These are phyloP conservation scores for Actinomucor elegans DNA, from an alignment of 371 early-diverging fungal species.

Conservation along the genomic window DNA sequence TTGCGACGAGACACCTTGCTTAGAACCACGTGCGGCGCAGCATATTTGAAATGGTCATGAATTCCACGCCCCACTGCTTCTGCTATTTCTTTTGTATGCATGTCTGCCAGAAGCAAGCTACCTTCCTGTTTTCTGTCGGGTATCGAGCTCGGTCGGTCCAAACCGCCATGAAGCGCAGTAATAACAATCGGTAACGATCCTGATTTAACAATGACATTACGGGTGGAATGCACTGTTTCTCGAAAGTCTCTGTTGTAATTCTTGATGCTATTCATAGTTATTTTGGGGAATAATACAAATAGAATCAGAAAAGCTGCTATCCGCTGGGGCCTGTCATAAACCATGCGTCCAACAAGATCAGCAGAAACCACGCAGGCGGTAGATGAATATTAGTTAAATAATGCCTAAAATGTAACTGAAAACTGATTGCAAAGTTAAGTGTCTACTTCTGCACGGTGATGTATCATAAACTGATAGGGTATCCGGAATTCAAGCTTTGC, in stretches of 20 bases:
- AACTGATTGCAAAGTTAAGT: too few relatives aligned
- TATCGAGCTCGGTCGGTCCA: slow-evolving; percentile 2
- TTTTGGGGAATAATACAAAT: too few relatives aligned
- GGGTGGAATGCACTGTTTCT: not conserved
- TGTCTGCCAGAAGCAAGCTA: slow-evolving; percentile 2
- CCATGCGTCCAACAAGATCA: too few relatives aligned
- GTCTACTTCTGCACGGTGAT: too few relatives aligned
- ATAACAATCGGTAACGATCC: slow-evolving; percentile 15
- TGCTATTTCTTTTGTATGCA: slow-evolving; percentile 15
- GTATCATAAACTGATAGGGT: too few relatives aligned
- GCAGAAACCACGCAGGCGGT: too few relatives aligned
- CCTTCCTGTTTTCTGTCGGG: slow-evolving; percentile 11
- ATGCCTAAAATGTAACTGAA: too few relatives aligned
- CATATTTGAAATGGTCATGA: not conserved
- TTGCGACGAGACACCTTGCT: slow-evolving; percentile 10
- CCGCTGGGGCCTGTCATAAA: too few relatives aligned
- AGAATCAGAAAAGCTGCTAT: too few relatives aligned
- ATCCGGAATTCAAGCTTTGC: too few relatives aligned
- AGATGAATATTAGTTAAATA: too few relatives aligned
- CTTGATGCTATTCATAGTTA: not conserved
- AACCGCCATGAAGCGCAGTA: slow-evolving; percentile 18
- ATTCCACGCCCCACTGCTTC: not conserved
- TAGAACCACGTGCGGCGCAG: not conserved
- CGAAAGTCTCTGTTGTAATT: not conserved
- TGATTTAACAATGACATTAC: not conserved